A percentile compares a stretch with the other conserved stretches of the same genome.
Evolutionary conservation across 495 filamentous ascomycete species (phyloP).

Genomic region (Podospora pseudopauciseta): DNA sequence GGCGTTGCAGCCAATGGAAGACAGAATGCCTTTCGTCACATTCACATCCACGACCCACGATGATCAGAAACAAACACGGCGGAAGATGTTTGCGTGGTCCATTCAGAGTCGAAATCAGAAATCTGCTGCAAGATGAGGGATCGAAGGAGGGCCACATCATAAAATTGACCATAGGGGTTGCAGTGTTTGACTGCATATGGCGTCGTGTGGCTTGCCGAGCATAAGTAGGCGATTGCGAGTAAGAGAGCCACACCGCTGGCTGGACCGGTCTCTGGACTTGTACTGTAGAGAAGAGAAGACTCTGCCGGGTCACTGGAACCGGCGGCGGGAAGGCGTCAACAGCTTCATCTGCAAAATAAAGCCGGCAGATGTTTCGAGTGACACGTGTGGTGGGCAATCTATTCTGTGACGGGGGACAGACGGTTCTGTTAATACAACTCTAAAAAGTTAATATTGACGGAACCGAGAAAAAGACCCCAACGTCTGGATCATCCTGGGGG

Average conservation of each 20-base stretch:
- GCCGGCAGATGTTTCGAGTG: constrained; percentile 34
- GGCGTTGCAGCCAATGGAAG: not conserved
- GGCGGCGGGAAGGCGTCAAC: constrained; percentile 8
- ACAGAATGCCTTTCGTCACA: not conserved
- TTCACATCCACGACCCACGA: not conserved
- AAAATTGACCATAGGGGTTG: not conserved
- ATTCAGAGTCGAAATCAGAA: not conserved
- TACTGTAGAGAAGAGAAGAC: not conserved
- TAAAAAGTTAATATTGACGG: constrained; percentile 22
- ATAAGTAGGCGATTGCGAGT: not conserved
- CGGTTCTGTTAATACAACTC: constrained; percentile 15
- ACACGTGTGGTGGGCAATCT: constrained; percentile 26
- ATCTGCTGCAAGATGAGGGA: constrained; percentile 21
- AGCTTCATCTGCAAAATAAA: constrained; percentile 33
- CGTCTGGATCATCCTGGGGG: constrained; percentile 12
- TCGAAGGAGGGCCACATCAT: not conserved
- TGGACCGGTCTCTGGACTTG: not conserved
- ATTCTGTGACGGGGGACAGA: constrained; percentile 19
- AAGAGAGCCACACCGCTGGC: not conserved
- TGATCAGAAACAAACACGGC: not conserved
- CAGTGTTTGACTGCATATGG: constrained; percentile 14
- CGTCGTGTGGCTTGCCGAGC: constrained; percentile 10
- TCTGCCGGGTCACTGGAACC: not conserved
- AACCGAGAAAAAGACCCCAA: constrained; percentile 24
- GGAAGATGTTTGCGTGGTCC: not conserved